Conservation (phyloP, 129 eudicot genomes). For the Glebionis coronaria region DNA sequence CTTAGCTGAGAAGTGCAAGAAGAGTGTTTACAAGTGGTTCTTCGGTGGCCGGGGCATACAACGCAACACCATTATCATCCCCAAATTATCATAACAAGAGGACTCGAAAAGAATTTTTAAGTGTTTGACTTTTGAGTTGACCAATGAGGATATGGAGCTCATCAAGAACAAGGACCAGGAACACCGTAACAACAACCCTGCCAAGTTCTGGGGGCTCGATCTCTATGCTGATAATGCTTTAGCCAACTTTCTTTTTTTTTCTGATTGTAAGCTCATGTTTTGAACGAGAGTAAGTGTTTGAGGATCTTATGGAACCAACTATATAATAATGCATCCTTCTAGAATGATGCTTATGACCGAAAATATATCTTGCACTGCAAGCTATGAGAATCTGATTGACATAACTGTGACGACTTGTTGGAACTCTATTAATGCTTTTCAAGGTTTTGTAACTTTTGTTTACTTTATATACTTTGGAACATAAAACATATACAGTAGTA, state of each 20-base stretch:
- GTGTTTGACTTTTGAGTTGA: conserved; percentile 76
- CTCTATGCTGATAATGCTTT: conserved; percentile 45
- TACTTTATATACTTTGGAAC: too few relatives aligned
- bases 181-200: conserved; percentile 76
- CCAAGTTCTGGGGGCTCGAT: conserved; percentile 81
- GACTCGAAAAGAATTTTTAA: conserved; percentile 62
- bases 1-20: conserved; percentile 70
- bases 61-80: conserved; percentile 71
- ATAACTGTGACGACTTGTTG: too few relatives aligned
- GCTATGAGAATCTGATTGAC: too few relatives aligned
- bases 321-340: background rate
- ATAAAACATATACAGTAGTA: too few relatives aligned
- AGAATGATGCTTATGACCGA: background rate
- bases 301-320: background rate
- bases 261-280: conserved; percentile 8
- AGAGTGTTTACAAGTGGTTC: conserved; percentile 68
- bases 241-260: background rate
- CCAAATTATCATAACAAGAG: conserved; percentile 73
- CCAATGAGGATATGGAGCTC: conserved; percentile 74
- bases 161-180: conserved; percentile 59
- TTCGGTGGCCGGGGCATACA: conserved; percentile 94
- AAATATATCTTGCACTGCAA: too few relatives aligned
- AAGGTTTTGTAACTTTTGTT: too few relatives aligned
- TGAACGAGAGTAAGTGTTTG: background rate
- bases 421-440: too few relatives aligned